Conservation (phyloP, 2,329 filamentous ascomycete species). For the Lasiodiplodia theobromae region DNA sequence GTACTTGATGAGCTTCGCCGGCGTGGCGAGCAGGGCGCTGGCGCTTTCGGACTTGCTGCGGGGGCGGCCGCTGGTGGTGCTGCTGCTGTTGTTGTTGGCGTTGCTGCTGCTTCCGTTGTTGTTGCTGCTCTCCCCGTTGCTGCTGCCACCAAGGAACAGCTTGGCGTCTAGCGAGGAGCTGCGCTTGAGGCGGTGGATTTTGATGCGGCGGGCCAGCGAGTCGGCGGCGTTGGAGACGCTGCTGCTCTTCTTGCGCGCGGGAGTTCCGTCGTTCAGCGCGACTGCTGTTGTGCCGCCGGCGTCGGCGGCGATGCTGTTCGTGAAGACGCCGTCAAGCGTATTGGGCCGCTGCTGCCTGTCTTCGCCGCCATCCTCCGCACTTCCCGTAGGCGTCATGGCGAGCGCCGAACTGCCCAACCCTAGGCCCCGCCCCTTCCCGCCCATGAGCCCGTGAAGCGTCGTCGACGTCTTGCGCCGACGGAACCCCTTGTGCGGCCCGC, state of each 20-base stretch:
- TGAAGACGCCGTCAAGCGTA: constrained; percentile 6
- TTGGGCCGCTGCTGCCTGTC: not conserved
- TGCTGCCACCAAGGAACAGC: not conserved
- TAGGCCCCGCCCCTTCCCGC: not conserved
- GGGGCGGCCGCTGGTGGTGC: not conserved
- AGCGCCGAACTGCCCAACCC: not conserved
- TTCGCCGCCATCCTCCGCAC: not conserved
- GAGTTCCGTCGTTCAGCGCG: not conserved
- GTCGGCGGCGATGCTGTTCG: not conserved
- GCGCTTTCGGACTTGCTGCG: constrained; percentile 9
- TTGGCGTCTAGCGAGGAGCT: not conserved
- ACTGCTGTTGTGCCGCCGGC: not conserved
- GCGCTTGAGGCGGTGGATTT: not conserved
- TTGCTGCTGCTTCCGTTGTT: not conserved
- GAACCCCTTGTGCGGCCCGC: not conserved
- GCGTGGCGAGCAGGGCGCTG: not conserved
- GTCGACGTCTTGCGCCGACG: constrained; percentile 11
- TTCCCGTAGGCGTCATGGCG: not conserved
- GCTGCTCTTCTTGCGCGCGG: constrained; percentile 2
- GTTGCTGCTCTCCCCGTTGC: too few species aligned
- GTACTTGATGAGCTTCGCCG: not conserved
- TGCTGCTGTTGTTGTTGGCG: too few species aligned
- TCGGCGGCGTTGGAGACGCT: constrained; percentile 2
- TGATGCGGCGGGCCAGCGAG: constrained; percentile 6
- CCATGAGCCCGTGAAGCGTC: not conserved